Conservation (phyloP, 2,329 filamentous ascomycete genomes). For the Colletotrichum australisinense region DNA sequence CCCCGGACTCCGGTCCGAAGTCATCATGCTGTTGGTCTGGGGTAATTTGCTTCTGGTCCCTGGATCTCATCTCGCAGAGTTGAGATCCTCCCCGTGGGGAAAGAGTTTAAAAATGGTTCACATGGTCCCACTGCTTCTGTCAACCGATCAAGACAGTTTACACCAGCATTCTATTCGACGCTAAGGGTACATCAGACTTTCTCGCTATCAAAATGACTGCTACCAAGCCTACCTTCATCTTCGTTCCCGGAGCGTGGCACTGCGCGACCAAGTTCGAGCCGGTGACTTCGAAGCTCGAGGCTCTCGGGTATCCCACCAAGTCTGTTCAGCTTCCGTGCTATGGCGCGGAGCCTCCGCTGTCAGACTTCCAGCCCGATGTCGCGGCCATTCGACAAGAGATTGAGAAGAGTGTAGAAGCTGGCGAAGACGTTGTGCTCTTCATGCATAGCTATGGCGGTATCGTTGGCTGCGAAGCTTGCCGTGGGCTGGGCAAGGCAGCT, state of each 20-base stretch:
- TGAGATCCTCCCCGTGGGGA: not conserved
- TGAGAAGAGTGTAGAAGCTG: slow-evolving; percentile 45
- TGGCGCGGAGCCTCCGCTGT: slow-evolving; percentile 4
- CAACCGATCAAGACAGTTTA: not conserved
- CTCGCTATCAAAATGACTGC: not conserved
- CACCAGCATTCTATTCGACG: not conserved
- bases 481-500: slow-evolving; percentile 43
- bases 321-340: slow-evolving; percentile 10
- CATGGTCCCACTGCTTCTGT: not conserved
- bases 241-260: slow-evolving; percentile 63
- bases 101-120: not conserved
- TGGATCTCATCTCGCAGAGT: not conserved
- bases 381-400: slow-evolving; percentile 42
- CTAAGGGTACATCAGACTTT: not conserved
- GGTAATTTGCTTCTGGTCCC: not conserved
- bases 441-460: slow-evolving; percentile 54
- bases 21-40: not conserved
- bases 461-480: slow-evolving; percentile 45
- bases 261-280: slow-evolving; percentile 5
- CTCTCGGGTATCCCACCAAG: slow-evolving; percentile 5
- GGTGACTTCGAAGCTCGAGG: slow-evolving; percentile 12
- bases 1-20: not conserved
- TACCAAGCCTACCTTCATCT: slow-evolving; percentile 48
- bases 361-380: slow-evolving; percentile 40
- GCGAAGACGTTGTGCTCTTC: slow-evolving; percentile 51